These are phyloP conservation scores for Mercurialis annua DNA, from an alignment of 345 rosid species.

Conservation along the genomic window DNA sequence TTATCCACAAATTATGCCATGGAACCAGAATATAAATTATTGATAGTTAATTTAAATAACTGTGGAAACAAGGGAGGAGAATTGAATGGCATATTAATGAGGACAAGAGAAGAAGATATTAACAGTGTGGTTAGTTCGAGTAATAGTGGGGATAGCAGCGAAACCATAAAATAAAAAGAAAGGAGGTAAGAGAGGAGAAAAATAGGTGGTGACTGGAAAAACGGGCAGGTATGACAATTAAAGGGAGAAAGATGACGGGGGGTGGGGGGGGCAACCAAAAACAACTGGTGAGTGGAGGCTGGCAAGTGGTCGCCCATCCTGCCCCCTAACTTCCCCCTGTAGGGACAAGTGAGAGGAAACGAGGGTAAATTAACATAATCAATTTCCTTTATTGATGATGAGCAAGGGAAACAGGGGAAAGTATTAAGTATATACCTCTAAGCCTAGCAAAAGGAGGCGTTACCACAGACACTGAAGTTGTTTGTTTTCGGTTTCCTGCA, in stretches of 20 bases:
- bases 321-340: too few relatives aligned
- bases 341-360: neutral
- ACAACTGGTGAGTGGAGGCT: too few relatives aligned
- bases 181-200: too few relatives aligned
- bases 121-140: neutral
- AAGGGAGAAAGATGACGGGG: too few relatives aligned
- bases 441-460: neutral
- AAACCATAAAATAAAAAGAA: too few relatives aligned
- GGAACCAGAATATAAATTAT: neutral
- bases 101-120: neutral
- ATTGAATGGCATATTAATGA: neutral
- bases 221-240: too few relatives aligned
- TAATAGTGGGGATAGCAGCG: too few relatives aligned
- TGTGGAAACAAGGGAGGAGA: neutral
- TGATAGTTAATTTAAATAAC: too few relatives aligned
- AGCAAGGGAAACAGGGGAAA: neutral
- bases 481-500: neutral
- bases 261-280: too few relatives aligned
- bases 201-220: too few relatives aligned
- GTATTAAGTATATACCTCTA: neutral
- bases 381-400: neutral
- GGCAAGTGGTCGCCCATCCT: too few relatives aligned
- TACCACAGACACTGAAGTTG: neutral
- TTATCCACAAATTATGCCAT: neutral
- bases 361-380: neutral